Evolutionary conservation across 192 early-diverging fungal genomes (phyloP).

Genomic region (Coemansia sp.): DNA sequence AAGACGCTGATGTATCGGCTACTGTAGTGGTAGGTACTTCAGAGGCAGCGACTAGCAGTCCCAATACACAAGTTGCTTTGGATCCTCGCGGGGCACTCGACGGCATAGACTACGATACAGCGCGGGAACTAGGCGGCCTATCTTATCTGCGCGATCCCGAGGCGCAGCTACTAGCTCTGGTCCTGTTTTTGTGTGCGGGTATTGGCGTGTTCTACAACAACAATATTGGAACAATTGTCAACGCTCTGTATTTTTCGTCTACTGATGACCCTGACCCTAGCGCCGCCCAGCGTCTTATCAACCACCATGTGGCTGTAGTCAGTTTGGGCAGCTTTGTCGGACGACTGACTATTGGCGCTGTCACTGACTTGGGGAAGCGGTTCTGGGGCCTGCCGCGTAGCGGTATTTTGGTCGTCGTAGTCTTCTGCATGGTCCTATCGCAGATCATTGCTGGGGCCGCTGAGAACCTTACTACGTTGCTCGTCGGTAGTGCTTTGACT

Average conservation of each 20-base stretch:
- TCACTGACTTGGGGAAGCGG: slow-evolving; percentile 49
- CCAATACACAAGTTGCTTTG: neutral
- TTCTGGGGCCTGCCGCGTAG: slow-evolving; percentile 46
- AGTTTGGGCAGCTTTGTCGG: slow-evolving; percentile 52
- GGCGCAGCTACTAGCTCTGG: slow-evolving; percentile 50
- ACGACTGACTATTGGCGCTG: slow-evolving; percentile 43
- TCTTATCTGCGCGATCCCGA: slow-evolving; percentile 50
- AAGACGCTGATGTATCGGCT: neutral
- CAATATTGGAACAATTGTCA: slow-evolving; percentile 56
- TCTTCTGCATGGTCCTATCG: slow-evolving; percentile 30
- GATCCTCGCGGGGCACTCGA: slow-evolving; percentile 16
- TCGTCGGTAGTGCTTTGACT: slow-evolving; percentile 45
- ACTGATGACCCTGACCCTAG: slow-evolving; percentile 21
- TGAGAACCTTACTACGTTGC: slow-evolving; percentile 20
- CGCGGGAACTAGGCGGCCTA: slow-evolving; percentile 49
- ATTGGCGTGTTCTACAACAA: slow-evolving; percentile 59
- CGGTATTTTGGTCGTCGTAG: slow-evolving; percentile 43
- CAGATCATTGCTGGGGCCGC: slow-evolving; percentile 42
- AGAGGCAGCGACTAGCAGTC: neutral
- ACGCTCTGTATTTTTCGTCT: slow-evolving; percentile 54
- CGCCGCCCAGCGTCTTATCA: slow-evolving; percentile 54
- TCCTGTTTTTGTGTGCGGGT: slow-evolving; percentile 52
- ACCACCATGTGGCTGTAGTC: slow-evolving; percentile 51
- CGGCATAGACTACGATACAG: slow-evolving; percentile 54
- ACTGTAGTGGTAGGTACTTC: neutral